Percentiles rank a stretch among this genome's conserved stretches.
phyloP scores from a whole-genome alignment of 2,329 filamentous ascomycete species.

The Penicillium sp. region DNA sequence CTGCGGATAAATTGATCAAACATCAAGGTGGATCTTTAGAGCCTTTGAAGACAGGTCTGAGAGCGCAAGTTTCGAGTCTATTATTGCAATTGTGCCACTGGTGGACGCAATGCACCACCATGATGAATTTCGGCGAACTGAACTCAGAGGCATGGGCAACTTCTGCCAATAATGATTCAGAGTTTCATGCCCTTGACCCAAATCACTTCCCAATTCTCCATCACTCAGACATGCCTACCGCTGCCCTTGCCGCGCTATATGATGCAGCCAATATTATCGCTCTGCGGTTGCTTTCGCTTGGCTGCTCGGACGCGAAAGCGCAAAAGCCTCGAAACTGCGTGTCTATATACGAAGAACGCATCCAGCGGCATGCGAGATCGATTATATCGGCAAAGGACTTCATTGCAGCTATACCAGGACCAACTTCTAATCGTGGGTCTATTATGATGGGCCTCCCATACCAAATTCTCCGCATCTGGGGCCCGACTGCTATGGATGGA shows the following conservation, averaged over 20 bases:
- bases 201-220: slow-evolving; percentile 2
- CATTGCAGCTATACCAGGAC: not conserved
- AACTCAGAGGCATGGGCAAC: not conserved
- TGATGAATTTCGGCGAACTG: not conserved
- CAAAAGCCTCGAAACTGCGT: not conserved
- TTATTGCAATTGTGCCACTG: slow-evolving; percentile 1
- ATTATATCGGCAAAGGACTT: slow-evolving; percentile 5
- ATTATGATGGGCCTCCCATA: slow-evolving; percentile 7
- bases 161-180: not conserved
- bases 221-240: slow-evolving; percentile 9
- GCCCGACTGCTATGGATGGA: not conserved
- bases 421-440: slow-evolving; percentile 2
- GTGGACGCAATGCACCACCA: slow-evolving; percentile 4
- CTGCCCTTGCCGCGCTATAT: slow-evolving; percentile 4
- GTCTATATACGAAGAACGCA: slow-evolving; percentile 6
- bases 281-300: not conserved
- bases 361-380: slow-evolving; percentile 2
- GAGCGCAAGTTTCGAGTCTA: not conserved
- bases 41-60: not conserved
- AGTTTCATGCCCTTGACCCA: not conserved
- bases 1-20: not conserved
- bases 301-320: not conserved
- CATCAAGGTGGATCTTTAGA: not conserved
- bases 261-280: slow-evolving; percentile 4
- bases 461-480: slow-evolving; percentile 2